Conservation (phyloP, 805 yeast genomes). For the Kuraishia piskuri region DNA sequence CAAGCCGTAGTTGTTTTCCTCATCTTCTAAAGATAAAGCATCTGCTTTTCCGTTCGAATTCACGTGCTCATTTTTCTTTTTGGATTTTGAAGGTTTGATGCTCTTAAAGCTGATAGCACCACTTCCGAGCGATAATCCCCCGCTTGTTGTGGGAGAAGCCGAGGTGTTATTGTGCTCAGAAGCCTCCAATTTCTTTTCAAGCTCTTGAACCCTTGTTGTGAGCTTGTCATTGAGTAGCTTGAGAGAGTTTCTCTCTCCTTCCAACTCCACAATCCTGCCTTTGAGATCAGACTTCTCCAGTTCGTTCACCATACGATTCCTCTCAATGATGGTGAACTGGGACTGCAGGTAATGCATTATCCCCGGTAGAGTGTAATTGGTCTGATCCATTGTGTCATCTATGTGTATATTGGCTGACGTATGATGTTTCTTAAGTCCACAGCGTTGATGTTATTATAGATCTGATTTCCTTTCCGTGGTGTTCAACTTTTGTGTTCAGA, state of each 20-base stretch:
- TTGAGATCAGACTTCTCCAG: conserved; percentile 45
- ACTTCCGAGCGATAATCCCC: neutral
- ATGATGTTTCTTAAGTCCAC: no score
- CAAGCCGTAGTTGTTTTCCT: conserved; percentile 5
- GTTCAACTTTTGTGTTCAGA: no score
- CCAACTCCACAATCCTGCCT: conserved; percentile 40
- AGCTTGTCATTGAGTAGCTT: conserved; percentile 33
- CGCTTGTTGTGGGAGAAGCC: neutral
- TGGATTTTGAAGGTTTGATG: neutral
- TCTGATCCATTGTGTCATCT: conserved; percentile 2
- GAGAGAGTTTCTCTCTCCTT: conserved; percentile 41
- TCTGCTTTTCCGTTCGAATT: neutral
- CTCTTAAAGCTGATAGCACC: neutral
- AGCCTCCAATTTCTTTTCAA: conserved; percentile 22
- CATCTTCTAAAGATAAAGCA: conserved; percentile 5
- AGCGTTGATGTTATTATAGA: no score
- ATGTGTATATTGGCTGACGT: neutral
- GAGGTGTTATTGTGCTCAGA: neutral
- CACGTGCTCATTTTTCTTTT: neutral
- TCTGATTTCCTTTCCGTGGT: no score
- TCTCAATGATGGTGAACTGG: conserved; percentile 41
- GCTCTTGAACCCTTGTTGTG: conserved; percentile 24
- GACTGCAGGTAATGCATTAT: conserved; percentile 50
- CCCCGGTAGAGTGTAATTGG: conserved; percentile 41
- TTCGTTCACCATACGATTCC: conserved; percentile 39